Conservation (phyloP, 2,329 filamentous ascomycete genomes). For the Fusarium lyarnte region DNA sequence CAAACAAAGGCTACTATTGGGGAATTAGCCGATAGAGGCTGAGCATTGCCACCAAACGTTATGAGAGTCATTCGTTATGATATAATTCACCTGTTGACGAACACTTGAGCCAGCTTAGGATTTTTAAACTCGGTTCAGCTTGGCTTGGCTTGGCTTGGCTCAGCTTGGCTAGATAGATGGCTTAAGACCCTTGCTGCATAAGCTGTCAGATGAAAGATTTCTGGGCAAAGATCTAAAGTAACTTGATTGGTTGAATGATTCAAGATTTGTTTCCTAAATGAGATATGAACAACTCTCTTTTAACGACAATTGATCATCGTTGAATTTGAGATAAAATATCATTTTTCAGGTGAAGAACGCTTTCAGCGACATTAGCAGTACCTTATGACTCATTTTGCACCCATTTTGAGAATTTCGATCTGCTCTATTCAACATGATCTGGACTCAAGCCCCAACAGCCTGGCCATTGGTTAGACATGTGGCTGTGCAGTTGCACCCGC, state of each 20-base stretch:
- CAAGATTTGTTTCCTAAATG: constrained; percentile 15
- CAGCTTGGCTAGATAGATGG: constrained; percentile 11
- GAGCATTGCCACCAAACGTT: not conserved
- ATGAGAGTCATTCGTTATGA: not conserved
- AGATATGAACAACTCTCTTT: constrained; percentile 29
- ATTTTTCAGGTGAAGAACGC: not conserved
- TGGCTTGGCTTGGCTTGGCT: constrained; percentile 15
- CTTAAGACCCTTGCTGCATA: constrained; percentile 29
- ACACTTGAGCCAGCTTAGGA: not conserved
- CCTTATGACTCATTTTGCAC: not conserved
- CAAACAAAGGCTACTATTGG: not conserved
- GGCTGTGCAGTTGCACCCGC: constrained; percentile 2
- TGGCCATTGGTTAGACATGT: not conserved
- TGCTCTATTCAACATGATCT: not conserved
- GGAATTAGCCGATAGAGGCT: not conserved
- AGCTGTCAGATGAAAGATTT: constrained; percentile 11
- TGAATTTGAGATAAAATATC: not conserved
- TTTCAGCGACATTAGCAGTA: too few species aligned
- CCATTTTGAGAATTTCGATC: not conserved
- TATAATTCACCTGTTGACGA: not conserved
- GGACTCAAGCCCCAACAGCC: not conserved
- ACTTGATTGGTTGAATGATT: constrained; percentile 24
- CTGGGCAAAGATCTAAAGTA: not conserved
- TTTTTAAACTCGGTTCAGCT: constrained; percentile 3
- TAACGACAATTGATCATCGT: constrained; percentile 10